A percentile compares a stretch with the other conserved stretches of the same genome.
These are phyloP conservation scores for Penicillium freii DNA, from an alignment of 2,329 filamentous ascomycete genomes.

Conservation along the genomic window DNA sequence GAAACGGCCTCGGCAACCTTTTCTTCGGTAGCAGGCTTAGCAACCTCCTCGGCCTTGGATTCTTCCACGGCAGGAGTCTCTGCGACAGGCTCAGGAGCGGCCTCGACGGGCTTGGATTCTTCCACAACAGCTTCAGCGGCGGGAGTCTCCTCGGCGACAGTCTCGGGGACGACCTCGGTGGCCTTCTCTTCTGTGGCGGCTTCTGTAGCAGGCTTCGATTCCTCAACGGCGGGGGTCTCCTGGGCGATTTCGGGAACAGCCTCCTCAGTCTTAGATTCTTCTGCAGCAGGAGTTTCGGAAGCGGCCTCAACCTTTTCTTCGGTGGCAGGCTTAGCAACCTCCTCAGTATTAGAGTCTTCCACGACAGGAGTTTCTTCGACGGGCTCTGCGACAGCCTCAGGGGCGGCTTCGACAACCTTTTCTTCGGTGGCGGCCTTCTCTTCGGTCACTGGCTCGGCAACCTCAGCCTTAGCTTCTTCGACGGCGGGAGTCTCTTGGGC, in stretches of 20 bases:
- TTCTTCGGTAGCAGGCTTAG: neutral
- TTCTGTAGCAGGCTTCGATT: no score
- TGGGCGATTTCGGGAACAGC: no score
- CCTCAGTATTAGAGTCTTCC: neutral
- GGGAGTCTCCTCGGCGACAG: slow-evolving; percentile 5
- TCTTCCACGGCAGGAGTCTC: neutral
- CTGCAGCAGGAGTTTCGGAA: neutral
- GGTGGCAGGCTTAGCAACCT: neutral
- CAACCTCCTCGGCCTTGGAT: neutral
- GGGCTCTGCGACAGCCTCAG: neutral
- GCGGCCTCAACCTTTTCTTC: slow-evolving; percentile 3
- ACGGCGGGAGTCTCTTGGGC: neutral
- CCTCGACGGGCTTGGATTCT: neutral
- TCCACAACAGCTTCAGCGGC: slow-evolving; percentile 6
- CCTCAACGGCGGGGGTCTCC: no score
- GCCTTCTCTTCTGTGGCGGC: neutral
- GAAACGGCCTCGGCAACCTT: neutral
- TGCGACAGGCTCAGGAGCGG: slow-evolving; percentile 1
- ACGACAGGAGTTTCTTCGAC: slow-evolving; percentile 3
- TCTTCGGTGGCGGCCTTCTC: slow-evolving; percentile 12
- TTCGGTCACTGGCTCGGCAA: neutral
- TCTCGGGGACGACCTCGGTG: neutral
- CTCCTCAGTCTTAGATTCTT: no score
- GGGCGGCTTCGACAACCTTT: neutral
- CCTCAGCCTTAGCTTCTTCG: neutral